A percentile compares a stretch with the other conserved stretches of the same genome.
Evolutionary conservation across 139 green algal species (phyloP).

Genomic region (Bryopsis sp.): DNA sequence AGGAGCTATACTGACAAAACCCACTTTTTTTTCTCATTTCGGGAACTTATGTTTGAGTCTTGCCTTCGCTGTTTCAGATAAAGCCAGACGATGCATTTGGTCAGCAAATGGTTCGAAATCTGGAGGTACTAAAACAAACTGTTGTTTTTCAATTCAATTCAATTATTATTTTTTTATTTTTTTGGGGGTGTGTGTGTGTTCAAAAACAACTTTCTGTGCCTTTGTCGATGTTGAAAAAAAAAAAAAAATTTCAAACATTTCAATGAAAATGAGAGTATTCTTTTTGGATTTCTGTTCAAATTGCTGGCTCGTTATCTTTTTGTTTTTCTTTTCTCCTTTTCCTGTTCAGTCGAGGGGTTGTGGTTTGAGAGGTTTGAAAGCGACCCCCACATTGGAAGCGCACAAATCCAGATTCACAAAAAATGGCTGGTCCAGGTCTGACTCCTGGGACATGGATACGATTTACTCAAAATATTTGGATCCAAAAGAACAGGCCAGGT

Average conservation of each 20-base stretch:
- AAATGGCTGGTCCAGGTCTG: conserved; percentile 45
- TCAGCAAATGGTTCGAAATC: conserved; percentile 74
- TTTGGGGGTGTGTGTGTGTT: no score
- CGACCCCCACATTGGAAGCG: neutral
- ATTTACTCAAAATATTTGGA: conserved; percentile 59
- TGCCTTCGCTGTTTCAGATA: conserved; percentile 38
- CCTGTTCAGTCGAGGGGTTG: neutral
- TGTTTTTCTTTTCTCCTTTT: neutral
- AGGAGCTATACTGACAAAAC: no score
- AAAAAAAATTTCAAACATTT: no score
- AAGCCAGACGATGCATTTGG: conserved; percentile 79
- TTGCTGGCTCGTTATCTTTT: neutral
- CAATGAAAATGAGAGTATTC: no score
- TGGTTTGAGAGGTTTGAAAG: neutral
- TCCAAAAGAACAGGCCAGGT: conserved; percentile 36
- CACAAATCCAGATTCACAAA: neutral
- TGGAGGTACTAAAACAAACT: conserved; percentile 59
- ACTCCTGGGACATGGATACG: conserved; percentile 53
- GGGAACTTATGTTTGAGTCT: neutral
- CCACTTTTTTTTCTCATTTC: neutral
- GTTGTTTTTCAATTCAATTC: no score
- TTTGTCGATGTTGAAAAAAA: no score
- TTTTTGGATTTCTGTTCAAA: no score
- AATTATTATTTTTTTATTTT: no score
- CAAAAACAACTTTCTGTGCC: no score